A percentile compares a stretch with the other conserved stretches of the same genome.
phyloP scores from a whole-genome alignment of 768 basidiomycete genomes.

The Suillus sp. region DNA sequence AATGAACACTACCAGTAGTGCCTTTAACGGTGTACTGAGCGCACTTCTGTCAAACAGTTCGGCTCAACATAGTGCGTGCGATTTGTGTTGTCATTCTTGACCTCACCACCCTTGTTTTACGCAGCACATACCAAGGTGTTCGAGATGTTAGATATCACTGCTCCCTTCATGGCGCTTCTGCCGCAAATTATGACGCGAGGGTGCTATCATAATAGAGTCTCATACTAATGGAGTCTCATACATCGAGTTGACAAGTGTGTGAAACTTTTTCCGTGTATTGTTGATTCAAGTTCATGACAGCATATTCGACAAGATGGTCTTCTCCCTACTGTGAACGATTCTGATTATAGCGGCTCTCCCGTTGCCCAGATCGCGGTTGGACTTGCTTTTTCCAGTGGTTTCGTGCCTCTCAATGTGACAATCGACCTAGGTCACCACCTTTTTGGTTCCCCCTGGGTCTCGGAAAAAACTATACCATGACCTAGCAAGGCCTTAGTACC shows the following conservation, averaged over 20 bases:
- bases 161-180: neutral
- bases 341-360: neutral
- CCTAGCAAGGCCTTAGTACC: slow-evolving; percentile 6
- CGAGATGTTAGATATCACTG: neutral
- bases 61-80: neutral
- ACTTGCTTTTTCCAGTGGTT: slow-evolving; percentile 12
- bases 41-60: neutral
- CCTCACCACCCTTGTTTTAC: neutral
- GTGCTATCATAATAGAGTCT: slow-evolving; percentile 11
- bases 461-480: slow-evolving; percentile 4
- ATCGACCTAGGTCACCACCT: neutral
- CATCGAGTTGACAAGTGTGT: slow-evolving; percentile 14
- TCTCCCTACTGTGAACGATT: slow-evolving; percentile 7
- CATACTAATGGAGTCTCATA: too few species aligned
- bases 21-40: neutral
- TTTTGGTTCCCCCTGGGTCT: slow-evolving; percentile 1
- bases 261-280: neutral
- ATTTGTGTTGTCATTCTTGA: neutral
- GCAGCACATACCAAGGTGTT: neutral
- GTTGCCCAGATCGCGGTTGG: neutral
- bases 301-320: slow-evolving; percentile 7
- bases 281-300: neutral
- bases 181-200: neutral
- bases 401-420: slow-evolving; percentile 4
- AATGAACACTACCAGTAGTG: neutral